Base-by-base conservation (phyloP, 768 basidiomycete genomes). In the Epithele typhae region DNA sequence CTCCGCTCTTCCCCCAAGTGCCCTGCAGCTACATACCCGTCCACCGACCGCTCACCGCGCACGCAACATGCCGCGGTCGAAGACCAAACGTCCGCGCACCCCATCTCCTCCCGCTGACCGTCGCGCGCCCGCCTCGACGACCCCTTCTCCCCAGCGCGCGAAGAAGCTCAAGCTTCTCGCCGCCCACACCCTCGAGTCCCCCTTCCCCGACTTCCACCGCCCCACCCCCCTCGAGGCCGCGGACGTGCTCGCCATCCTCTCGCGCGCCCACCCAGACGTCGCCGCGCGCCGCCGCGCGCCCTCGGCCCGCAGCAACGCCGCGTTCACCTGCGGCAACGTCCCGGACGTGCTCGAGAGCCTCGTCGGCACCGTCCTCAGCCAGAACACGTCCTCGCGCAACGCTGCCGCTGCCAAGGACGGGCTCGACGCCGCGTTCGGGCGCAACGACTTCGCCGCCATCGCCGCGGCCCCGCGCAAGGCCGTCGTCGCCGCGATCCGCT, bases 351-450 rank as follows among this genome's bases (percentile, higher is more conserved):
- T 82, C 45, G 80, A 80, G 49, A 64, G 76, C 10, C 71, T 81
- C 49, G 76, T 83, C 30, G 75, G 70, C 19, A 79, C 78, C 1
- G 69, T 83, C 46, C 73, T 83, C 25, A 80, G 79, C 25, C 80
- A 82, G 56, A 80, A 79, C 50, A 82, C 80, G 1, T 75, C 78
- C 17, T 61, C 63, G 9, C 59, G 57, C 24, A 81, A 81, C 55
- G 75, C 71, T 5, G 64, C 76, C 3, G 64, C 72, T 12, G 78
- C 80, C 19, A 80, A 81, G 57, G 51, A 59, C 12, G 63, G 61
- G 23, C 61, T 81, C 18, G 79, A 82, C 52, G 55, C 50, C 4
- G 58, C 55, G 2, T 82, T 81, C 54, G 78, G 79, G 15, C 62
- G 64, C 3, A 73, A 77, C 37, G 70, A 75, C 40, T 81, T 79